Evolutionary conservation across 2,329 filamentous ascomycete species (phyloP).

Genomic region (Fusarium buxicola): DNA sequence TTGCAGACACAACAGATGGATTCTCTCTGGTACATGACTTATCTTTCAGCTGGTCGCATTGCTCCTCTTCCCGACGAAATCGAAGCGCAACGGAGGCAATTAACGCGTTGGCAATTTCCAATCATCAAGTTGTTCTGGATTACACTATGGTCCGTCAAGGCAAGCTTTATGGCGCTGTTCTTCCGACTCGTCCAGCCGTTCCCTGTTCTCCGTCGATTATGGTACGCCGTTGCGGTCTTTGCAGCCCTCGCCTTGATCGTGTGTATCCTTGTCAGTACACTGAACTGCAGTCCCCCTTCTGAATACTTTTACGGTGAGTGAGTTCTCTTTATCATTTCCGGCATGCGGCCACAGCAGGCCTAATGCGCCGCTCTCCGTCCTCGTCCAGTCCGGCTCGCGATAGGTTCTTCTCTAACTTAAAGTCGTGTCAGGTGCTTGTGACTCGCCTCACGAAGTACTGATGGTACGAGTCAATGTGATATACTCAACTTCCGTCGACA

Average conservation of each 20-base stretch:
- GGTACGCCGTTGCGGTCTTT: slow-evolving; percentile 21
- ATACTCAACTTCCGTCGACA: slow-evolving; percentile 26
- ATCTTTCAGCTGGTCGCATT: slow-evolving; percentile 15
- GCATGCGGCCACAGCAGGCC: background rate
- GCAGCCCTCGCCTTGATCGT: background rate
- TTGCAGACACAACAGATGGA: slow-evolving; percentile 30
- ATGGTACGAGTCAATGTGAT: slow-evolving; percentile 17
- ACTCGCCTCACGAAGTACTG: slow-evolving; percentile 14
- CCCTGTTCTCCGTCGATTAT: slow-evolving; percentile 3
- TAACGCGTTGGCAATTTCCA: slow-evolving; percentile 24
- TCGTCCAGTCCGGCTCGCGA: too few relatives aligned
- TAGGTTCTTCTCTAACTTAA: background rate
- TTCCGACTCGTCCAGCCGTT: slow-evolving; percentile 22
- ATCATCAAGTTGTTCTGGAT: slow-evolving; percentile 34
- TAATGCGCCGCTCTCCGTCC: background rate
- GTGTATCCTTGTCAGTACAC: slow-evolving; percentile 15
- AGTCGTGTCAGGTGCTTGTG: slow-evolving; percentile 1
- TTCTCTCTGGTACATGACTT: slow-evolving; percentile 23
- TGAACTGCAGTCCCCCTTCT: slow-evolving; percentile 20
- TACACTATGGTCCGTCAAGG: slow-evolving; percentile 28
- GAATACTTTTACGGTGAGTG: slow-evolving; percentile 19
- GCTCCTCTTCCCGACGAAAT: background rate
- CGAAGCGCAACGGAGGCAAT: background rate
- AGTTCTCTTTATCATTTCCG: too few relatives aligned
- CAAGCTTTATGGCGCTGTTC: slow-evolving; percentile 23